phyloP scores from a whole-genome alignment of 2,329 filamentous ascomycete genomes.

The Xylaria sp. region DNA sequence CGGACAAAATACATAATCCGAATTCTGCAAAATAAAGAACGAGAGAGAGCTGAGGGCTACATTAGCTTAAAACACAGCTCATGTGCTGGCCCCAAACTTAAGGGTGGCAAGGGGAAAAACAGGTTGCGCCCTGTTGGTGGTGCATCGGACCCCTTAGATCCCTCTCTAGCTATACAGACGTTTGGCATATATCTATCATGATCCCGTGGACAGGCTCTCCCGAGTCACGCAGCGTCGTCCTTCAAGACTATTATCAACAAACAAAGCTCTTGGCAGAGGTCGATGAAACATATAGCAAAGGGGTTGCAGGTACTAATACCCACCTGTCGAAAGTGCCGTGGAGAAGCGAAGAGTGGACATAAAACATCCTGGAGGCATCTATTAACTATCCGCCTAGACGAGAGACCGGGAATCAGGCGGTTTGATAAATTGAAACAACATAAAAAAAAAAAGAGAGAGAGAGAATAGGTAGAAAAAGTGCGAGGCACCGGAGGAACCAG shows the following conservation, averaged over 20 bases:
- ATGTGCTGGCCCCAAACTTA: conserved; percentile 10
- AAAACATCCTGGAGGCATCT: conserved; percentile 1
- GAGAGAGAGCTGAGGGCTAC: conserved; percentile 2
- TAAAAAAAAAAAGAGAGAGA: not conserved
- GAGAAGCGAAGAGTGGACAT: not conserved
- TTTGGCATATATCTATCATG: conserved; percentile 15
- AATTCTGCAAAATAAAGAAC: not conserved
- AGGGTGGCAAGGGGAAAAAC: conserved; percentile 1
- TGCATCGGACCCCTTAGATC: conserved; percentile 10
- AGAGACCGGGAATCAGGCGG: not conserved
- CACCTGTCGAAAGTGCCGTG: conserved; percentile 1
- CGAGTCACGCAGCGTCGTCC: conserved; percentile 8
- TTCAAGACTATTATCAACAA: conserved; percentile 11
- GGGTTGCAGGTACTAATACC: conserved; percentile 10
- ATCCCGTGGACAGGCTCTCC: not conserved
- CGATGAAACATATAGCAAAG: conserved; percentile 19
- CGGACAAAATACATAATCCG: not conserved
- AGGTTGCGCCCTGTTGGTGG: conserved; percentile 4
- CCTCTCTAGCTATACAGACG: not conserved
- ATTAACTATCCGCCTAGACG: not conserved
- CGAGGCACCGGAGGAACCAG: not conserved
- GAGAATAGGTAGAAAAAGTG: not conserved
- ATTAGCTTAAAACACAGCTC: conserved; percentile 16
- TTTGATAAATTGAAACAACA: not conserved
- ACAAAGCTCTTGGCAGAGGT: conserved; percentile 12